phyloP scores from a whole-genome alignment of 805 yeast species.

The Metschnikowia baotianmanensis region DNA sequence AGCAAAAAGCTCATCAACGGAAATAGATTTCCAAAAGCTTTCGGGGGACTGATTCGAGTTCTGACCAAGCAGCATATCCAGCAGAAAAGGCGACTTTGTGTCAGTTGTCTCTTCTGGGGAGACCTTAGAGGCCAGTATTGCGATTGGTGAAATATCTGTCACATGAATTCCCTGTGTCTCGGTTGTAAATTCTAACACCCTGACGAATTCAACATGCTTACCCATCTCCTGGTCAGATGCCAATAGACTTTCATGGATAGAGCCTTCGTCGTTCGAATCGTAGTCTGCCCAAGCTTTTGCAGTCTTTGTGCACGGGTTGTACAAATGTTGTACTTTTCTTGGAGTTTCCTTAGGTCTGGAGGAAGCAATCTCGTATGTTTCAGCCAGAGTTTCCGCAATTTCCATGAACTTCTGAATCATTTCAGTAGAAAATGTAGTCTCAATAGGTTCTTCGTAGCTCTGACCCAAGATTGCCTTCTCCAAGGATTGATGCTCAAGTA shows the following conservation, averaged over 20 bases:
- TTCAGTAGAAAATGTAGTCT: too few species aligned
- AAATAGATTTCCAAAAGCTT: background rate
- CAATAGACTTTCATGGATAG: background rate
- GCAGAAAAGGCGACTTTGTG: background rate
- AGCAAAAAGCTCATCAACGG: conserved; percentile 2
- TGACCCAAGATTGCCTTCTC: too few species aligned
- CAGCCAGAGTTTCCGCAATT: background rate
- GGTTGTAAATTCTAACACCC: too few species aligned
- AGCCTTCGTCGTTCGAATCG: conserved; percentile 8
- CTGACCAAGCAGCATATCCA: background rate
- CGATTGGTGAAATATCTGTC: background rate
- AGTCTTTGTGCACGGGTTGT: conserved; percentile 10
- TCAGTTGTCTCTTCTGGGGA: too few species aligned
- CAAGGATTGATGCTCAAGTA: too few species aligned
- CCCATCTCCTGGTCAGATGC: too few species aligned
- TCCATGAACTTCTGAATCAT: too few species aligned
- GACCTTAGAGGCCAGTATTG: background rate
- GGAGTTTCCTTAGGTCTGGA: background rate
- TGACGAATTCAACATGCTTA: too few species aligned
- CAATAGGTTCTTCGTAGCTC: too few species aligned
- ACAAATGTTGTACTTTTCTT: background rate
- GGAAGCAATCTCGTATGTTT: background rate
- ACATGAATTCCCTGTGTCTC: too few species aligned
- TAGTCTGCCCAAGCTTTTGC: conserved; percentile 8
- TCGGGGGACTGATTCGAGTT: background rate